A percentile compares a stretch with the other conserved stretches of the same genome.
Conservation (phyloP, 139 green algal species). For the Nannochloris sp. region DNA sequence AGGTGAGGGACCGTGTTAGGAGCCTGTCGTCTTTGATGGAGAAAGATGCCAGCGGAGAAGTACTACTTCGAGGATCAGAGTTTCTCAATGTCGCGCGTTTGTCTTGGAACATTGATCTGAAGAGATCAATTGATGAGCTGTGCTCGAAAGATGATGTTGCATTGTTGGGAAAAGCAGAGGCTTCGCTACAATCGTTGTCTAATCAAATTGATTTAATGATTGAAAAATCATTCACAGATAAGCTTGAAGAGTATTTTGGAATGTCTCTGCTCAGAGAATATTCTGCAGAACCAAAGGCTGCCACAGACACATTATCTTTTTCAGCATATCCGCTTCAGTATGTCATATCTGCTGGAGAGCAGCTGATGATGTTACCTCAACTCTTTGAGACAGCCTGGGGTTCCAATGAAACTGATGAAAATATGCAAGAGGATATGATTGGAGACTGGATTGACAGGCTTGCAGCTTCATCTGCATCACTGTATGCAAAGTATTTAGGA, state of each 20-base stretch:
- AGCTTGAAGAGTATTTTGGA: background rate
- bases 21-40: too few species aligned
- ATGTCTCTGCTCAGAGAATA: background rate
- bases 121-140: too few species aligned
- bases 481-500: constrained; percentile 40
- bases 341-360: constrained; percentile 69
- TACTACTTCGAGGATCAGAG: too few species aligned
- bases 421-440: constrained; percentile 52
- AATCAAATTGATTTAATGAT: too few species aligned
- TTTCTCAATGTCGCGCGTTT: too few species aligned
- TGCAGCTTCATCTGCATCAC: constrained; percentile 7
- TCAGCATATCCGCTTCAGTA: constrained; percentile 70
- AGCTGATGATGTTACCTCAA: constrained; percentile 87
- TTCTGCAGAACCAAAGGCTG: background rate
- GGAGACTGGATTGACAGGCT: constrained; percentile 70
- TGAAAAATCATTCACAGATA: too few species aligned
- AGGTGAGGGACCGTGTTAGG: background rate
- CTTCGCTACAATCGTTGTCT: too few species aligned
- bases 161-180: too few species aligned
- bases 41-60: too few species aligned
- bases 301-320: constrained; percentile 52
- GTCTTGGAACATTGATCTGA: too few species aligned
- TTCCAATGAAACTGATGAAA: constrained; percentile 27
- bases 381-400: constrained; percentile 60
- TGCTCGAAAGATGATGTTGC: too few species aligned